These are phyloP conservation scores for Schwanniomyces vanrijiae DNA, from an alignment of 805 yeast genomes.

Conservation along the genomic window DNA sequence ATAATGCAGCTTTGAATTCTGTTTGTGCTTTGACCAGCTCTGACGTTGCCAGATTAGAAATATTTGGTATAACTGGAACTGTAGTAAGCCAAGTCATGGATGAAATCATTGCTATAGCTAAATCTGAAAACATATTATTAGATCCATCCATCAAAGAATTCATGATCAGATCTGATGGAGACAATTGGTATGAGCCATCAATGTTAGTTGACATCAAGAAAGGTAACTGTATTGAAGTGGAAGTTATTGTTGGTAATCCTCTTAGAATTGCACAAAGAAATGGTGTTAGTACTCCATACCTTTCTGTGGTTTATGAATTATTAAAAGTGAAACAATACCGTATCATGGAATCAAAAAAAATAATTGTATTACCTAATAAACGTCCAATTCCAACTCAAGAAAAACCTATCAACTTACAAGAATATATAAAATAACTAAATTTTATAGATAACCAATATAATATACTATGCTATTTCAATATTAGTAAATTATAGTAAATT, in stretches of 20 bases:
- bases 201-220: slow-evolving; percentile 24
- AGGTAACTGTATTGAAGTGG: slow-evolving; percentile 20
- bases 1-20: slow-evolving; percentile 24
- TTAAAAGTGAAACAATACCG: slow-evolving; percentile 18
- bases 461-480: neutral
- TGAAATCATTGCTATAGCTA: slow-evolving; percentile 21
- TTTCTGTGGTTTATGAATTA: slow-evolving; percentile 15
- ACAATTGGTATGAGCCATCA: slow-evolving; percentile 23
- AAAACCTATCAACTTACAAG: slow-evolving; percentile 22
- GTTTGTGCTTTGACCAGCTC: slow-evolving; percentile 19
- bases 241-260: slow-evolving; percentile 22
- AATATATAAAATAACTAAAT: slow-evolving; percentile 5
- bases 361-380: slow-evolving; percentile 14
- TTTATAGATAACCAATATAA: neutral
- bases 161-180: slow-evolving; percentile 18
- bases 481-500: neutral
- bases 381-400: slow-evolving; percentile 14
- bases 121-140: slow-evolving; percentile 20
- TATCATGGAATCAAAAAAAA: slow-evolving; percentile 18
- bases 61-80: slow-evolving; percentile 18
- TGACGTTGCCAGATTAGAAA: slow-evolving; percentile 22
- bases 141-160: slow-evolving; percentile 14
- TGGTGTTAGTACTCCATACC: slow-evolving; percentile 17
- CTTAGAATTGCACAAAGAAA: slow-evolving; percentile 17
- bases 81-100: slow-evolving; percentile 18